These are phyloP conservation scores for Kwoniella dendrophila DNA, from an alignment of 768 basidiomycete genomes.

Conservation along the genomic window DNA sequence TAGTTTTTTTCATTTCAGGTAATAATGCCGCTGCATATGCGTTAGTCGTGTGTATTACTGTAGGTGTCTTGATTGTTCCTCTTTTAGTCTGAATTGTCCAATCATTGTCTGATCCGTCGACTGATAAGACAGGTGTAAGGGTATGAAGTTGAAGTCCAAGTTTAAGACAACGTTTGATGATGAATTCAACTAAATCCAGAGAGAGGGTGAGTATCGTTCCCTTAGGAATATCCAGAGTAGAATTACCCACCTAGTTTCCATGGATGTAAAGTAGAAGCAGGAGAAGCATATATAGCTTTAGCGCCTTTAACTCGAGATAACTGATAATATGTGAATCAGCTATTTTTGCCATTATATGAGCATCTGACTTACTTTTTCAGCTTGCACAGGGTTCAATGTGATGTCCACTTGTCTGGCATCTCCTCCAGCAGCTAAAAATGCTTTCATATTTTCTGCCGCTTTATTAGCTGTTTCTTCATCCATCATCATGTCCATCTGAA, in stretches of 20 bases:
- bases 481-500: constrained; percentile 42
- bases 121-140: constrained; percentile 51
- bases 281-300: constrained; percentile 28
- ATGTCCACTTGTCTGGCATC: constrained; percentile 39
- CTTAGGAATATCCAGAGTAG: not conserved
- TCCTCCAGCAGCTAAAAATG: constrained; percentile 53
- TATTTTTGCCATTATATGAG: not conserved
- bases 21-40: constrained; percentile 76
- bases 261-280: constrained; percentile 40
- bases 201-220: not conserved
- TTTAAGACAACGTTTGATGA: constrained; percentile 30
- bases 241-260: constrained; percentile 28
- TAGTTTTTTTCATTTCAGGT: constrained; percentile 61
- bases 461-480: constrained; percentile 33
- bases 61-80: constrained; percentile 64
- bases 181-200: constrained; percentile 19
- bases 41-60: constrained; percentile 84
- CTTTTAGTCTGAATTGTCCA: constrained; percentile 69
- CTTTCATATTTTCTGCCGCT: constrained; percentile 31
- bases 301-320: constrained; percentile 21
- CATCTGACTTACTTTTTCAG: constrained; percentile 35
- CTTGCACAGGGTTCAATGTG: constrained; percentile 43
- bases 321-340: constrained; percentile 3
- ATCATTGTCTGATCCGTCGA: constrained; percentile 8
- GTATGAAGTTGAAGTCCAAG: constrained; percentile 31